phyloP scores from a whole-genome alignment of 2,329 filamentous ascomycete genomes.

The Scorias spongiosa region DNA sequence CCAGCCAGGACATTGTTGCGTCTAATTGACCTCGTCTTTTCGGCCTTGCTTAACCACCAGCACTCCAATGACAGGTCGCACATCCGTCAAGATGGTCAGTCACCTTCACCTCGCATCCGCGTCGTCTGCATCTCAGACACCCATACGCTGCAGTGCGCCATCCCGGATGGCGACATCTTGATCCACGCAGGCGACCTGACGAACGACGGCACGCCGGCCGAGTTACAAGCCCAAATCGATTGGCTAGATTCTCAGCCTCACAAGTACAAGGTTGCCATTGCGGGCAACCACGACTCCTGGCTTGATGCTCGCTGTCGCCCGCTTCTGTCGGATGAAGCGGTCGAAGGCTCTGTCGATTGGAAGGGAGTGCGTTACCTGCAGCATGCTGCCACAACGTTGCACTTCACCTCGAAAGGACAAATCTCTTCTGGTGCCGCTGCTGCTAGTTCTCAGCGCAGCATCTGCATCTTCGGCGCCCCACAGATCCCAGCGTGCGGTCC shows the following conservation, averaged over 20 bases:
- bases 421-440: neutral
- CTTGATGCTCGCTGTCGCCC: slow-evolving; percentile 54
- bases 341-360: slow-evolving; percentile 43
- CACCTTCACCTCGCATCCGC: slow-evolving; percentile 40
- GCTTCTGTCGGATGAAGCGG: slow-evolving; percentile 35
- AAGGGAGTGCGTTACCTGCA: slow-evolving; percentile 61
- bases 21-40: slow-evolving; percentile 33
- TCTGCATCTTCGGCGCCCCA: slow-evolving; percentile 67
- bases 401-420: slow-evolving; percentile 34
- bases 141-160: slow-evolving; percentile 44
- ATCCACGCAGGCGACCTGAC: slow-evolving; percentile 83
- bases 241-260: slow-evolving; percentile 67
- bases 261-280: slow-evolving; percentile 63
- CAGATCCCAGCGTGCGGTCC: slow-evolving; percentile 66
- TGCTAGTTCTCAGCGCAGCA: slow-evolving; percentile 25
- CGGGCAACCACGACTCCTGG: slow-evolving; percentile 80
- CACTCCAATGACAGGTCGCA: neutral
- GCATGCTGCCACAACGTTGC: slow-evolving; percentile 47
- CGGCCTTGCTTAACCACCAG: slow-evolving; percentile 47
- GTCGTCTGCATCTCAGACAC: slow-evolving; percentile 87
- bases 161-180: slow-evolving; percentile 68
- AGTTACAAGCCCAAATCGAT: slow-evolving; percentile 70
- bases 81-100: no score
- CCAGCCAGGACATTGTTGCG: slow-evolving; percentile 27
- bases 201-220: slow-evolving; percentile 51